phyloP scores from a whole-genome alignment of 768 basidiomycete genomes.

The Mycena epipterygia region DNA sequence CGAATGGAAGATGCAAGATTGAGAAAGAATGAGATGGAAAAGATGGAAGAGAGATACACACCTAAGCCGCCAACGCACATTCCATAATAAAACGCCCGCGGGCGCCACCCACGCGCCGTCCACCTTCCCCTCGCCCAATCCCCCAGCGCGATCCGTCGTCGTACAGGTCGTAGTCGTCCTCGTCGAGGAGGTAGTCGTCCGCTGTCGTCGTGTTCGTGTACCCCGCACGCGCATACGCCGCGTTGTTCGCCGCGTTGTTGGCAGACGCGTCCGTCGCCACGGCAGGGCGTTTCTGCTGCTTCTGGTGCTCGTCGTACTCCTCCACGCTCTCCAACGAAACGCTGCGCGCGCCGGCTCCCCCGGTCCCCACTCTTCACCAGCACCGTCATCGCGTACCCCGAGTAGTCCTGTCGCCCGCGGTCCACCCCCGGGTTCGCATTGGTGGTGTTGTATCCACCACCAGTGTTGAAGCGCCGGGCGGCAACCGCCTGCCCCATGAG shows the following conservation, averaged over 20 bases:
- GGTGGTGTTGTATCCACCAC: constrained; percentile 39
- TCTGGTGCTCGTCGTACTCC: too few species aligned
- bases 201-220: constrained; percentile 3
- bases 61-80: too few species aligned
- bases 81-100: too few species aligned
- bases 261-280: neutral
- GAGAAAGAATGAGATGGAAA: too few species aligned
- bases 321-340: neutral
- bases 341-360: neutral
- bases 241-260: constrained; percentile 15
- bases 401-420: too few species aligned
- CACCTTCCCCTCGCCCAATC: too few species aligned
- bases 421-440: constrained; percentile 23
- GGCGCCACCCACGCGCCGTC: too few species aligned
- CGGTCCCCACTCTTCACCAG: constrained; percentile 30
- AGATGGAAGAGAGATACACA: too few species aligned
- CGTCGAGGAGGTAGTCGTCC: constrained; percentile 28
- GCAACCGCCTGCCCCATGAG: constrained; percentile 78
- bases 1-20: too few species aligned
- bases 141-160: too few species aligned
- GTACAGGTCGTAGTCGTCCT: constrained; percentile 63
- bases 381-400: constrained; percentile 8
- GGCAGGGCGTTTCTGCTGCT: too few species aligned
- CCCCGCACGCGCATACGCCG: constrained; percentile 13
- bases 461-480: constrained; percentile 70